These are phyloP conservation scores for Geotrichum australiense DNA, from an alignment of 1,139 yeast genomes.

Conservation along the genomic window DNA sequence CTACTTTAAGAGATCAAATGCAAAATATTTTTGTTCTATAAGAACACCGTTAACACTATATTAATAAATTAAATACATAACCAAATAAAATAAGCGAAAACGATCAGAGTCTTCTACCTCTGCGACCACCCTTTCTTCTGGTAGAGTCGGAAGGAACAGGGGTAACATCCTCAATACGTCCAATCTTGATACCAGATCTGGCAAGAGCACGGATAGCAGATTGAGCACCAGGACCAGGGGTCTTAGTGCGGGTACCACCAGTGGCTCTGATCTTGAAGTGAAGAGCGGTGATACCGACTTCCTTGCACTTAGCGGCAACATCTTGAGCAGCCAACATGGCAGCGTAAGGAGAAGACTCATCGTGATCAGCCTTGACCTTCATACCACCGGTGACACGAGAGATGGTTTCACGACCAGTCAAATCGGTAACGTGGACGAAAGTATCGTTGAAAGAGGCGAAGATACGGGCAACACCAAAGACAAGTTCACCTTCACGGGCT, in stretches of 20 bases:
- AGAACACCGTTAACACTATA: too few species aligned
- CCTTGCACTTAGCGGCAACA: conserved; percentile 98
- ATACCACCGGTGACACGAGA: conserved; percentile 99
- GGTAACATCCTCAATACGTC: conserved; percentile 99
- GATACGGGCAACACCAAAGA: conserved; percentile 99
- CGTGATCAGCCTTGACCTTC: conserved; percentile 99
- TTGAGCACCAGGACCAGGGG: conserved; percentile 99
- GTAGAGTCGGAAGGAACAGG: conserved; percentile 99
- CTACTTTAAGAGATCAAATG: too few species aligned
- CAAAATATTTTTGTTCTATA: too few species aligned
- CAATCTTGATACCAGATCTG: conserved; percentile 99
- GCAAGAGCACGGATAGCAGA: conserved; percentile 99
- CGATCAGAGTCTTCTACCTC: conserved; percentile 99
- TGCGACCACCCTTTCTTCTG: conserved; percentile 99
- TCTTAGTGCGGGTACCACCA: conserved; percentile 99
- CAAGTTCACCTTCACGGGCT: conserved; percentile 95
- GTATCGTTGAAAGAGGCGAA: conserved; percentile 99
- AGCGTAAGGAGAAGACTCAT: conserved; percentile 99
- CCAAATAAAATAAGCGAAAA: conserved; percentile 8
- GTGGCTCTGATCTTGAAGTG: conserved; percentile 99
- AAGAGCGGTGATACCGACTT: conserved; percentile 99
- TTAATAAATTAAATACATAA: conserved; percentile 7
- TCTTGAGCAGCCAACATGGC: conserved; percentile 99
- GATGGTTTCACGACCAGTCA: conserved; percentile 99
- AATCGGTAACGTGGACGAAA: conserved; percentile 98